Evolutionary conservation across 495 filamentous ascomycete species (phyloP).

Genomic region (Lentithecium fluviatile): DNA sequence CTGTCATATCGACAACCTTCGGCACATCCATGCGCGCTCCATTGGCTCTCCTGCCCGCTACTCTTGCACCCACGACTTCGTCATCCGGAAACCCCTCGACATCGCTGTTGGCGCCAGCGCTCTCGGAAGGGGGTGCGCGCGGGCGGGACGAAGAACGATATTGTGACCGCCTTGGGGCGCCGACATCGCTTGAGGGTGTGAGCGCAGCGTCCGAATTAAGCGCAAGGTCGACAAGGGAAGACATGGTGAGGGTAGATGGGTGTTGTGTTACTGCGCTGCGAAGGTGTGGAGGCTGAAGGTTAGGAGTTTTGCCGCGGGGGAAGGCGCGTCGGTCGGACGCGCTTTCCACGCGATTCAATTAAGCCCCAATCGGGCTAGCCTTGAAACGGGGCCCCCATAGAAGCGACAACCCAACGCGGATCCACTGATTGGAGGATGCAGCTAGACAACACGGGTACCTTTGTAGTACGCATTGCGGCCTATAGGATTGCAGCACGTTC

Average conservation of each 20-base stretch:
- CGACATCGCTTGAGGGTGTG: conserved; percentile 39
- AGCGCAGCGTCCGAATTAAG: conserved; percentile 38
- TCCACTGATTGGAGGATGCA: too few species aligned
- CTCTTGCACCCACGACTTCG: conserved; percentile 56
- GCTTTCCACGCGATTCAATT: not conserved
- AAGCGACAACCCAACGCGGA: too few species aligned
- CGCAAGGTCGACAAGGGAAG: conserved; percentile 39
- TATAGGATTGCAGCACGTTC: too few species aligned
- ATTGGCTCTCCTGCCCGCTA: conserved; percentile 57
- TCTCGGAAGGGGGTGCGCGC: conserved; percentile 65
- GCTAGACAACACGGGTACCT: too few species aligned
- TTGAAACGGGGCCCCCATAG: too few species aligned
- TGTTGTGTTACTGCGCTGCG: conserved; percentile 15
- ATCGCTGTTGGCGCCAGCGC: conserved; percentile 61
- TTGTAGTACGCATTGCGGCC: too few species aligned
- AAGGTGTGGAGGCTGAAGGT: not conserved
- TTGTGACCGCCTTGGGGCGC: conserved; percentile 31
- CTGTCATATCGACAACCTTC: conserved; percentile 81
- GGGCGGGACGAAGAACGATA: conserved; percentile 55
- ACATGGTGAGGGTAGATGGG: conserved; percentile 31
- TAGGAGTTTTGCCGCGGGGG: not conserved
- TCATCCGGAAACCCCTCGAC: conserved; percentile 66
- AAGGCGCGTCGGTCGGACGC: conserved; percentile 7
- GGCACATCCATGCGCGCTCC: conserved; percentile 68
- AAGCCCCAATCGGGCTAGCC: too few species aligned